Evolutionary conservation across 257 asterid genomes (phyloP).

Genomic region (Verbascum thapsus): DNA sequence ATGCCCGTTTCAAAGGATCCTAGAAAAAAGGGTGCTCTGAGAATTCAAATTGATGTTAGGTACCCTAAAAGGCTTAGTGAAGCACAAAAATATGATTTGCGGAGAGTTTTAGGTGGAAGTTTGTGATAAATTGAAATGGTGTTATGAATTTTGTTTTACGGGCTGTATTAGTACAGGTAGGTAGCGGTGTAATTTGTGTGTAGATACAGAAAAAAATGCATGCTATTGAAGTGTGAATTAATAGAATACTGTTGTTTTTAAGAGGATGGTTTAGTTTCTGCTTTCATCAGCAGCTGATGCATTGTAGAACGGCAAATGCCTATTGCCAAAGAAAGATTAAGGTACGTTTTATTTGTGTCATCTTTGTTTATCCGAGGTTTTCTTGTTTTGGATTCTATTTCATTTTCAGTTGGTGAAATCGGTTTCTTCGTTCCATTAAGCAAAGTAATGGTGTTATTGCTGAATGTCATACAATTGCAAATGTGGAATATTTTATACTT

Average conservation of each 20-base stretch:
- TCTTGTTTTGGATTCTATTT: no score
- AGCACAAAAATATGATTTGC: slow-evolving; percentile 71
- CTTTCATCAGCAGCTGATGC: background rate
- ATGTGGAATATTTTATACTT: no score
- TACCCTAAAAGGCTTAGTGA: slow-evolving; percentile 78
- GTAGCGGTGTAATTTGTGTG: slow-evolving; percentile 45
- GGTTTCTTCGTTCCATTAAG: no score
- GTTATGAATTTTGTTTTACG: background rate
- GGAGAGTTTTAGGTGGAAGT: slow-evolving; percentile 74
- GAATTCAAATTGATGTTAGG: slow-evolving; percentile 75
- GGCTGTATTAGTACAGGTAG: slow-evolving; percentile 37
- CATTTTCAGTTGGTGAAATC: no score
- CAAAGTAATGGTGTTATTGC: no score
- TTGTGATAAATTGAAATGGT: slow-evolving; percentile 30
- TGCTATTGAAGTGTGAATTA: slow-evolving; percentile 33
- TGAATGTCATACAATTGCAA: no score
- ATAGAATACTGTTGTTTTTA: slow-evolving; percentile 17
- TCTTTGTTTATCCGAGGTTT: no score
- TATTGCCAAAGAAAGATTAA: slow-evolving; percentile 1
- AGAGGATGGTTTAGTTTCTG: slow-evolving; percentile 7
- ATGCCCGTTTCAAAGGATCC: slow-evolving; percentile 92
- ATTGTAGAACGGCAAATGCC: slow-evolving; percentile 7
- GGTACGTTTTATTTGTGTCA: no score
- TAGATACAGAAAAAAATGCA: slow-evolving; percentile 47
- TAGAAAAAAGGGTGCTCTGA: slow-evolving; percentile 73